A percentile compares a stretch with the other conserved stretches of the same genome.
These are phyloP conservation scores for Pythium utonaiense DNA, from an alignment of 352 stramenopile species.

Conservation along the genomic window DNA sequence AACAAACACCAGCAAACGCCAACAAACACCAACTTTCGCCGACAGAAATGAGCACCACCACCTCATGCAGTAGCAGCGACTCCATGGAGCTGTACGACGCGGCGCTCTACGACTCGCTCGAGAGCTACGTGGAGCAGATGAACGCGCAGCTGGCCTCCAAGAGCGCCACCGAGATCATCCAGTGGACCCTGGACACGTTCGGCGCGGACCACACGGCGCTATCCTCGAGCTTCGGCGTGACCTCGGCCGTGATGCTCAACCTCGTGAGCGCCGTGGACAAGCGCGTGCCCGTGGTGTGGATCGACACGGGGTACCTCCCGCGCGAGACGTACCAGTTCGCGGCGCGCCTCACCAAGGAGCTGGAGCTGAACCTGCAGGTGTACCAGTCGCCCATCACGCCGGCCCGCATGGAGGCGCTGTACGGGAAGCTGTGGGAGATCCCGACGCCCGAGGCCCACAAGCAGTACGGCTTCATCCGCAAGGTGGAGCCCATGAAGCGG, in stretches of 20 bases:
- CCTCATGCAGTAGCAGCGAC: neutral
- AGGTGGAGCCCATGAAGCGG: constrained; percentile 85
- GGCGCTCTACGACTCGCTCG: constrained; percentile 48
- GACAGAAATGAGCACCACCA: constrained; percentile 9
- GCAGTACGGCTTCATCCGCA: constrained; percentile 79
- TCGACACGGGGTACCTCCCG: constrained; percentile 84
- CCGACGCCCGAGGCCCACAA: constrained; percentile 67
- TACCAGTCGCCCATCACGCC: constrained; percentile 75
- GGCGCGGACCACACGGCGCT: constrained; percentile 51
- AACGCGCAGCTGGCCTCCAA: constrained; percentile 57
- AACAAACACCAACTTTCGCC: constrained; percentile 1
- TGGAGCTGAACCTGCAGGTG: constrained; percentile 70
- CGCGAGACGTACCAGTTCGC: constrained; percentile 85
- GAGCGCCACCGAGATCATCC: constrained; percentile 55
- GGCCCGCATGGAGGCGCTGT: constrained; percentile 82
- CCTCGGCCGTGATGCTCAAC: constrained; percentile 83
- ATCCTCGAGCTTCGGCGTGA: constrained; percentile 86
- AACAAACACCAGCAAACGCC: neutral
- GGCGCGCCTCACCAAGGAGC: constrained; percentile 48
- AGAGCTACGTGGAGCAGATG: constrained; percentile 58
- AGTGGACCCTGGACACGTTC: constrained; percentile 72
- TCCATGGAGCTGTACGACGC: constrained; percentile 32
- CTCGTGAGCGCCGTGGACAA: constrained; percentile 49
- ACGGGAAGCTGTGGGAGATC: constrained; percentile 79
- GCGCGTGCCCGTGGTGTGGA: constrained; percentile 70